Conservation (phyloP, 2,329 filamentous ascomycete species). For the Dactylellina sp. region DNA sequence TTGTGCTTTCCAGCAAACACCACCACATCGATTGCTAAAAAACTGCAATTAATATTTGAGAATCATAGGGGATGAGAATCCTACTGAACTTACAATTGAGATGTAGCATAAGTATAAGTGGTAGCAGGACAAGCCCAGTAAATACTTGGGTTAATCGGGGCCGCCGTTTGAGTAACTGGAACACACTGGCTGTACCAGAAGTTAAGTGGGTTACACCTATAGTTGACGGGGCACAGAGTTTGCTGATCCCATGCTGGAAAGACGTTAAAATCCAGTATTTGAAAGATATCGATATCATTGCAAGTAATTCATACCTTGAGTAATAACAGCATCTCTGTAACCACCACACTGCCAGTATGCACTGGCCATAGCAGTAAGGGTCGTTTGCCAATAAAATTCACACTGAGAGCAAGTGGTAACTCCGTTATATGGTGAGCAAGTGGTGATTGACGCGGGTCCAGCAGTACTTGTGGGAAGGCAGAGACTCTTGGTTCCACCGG, state of each 20-base stretch:
- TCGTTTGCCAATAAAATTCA: slow-evolving; percentile 55
- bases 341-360: slow-evolving; percentile 49
- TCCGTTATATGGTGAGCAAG: slow-evolving; percentile 45
- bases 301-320: slow-evolving; percentile 23
- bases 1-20: slow-evolving; percentile 48
- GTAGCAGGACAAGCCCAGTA: slow-evolving; percentile 44
- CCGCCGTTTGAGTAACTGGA: slow-evolving; percentile 32
- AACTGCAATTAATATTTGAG: background rate
- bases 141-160: slow-evolving; percentile 27
- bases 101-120: slow-evolving; percentile 42
- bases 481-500: slow-evolving; percentile 18
- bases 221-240: slow-evolving; percentile 52
- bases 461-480: slow-evolving; percentile 38
- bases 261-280: background rate
- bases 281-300: background rate
- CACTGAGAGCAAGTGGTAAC: slow-evolving; percentile 33
- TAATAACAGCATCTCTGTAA: slow-evolving; percentile 28
- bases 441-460: slow-evolving; percentile 30
- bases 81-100: slow-evolving; percentile 31
- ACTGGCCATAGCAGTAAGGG: slow-evolving; percentile 38
- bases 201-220: slow-evolving; percentile 49
- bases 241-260: slow-evolving; percentile 40
- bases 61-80: background rate
- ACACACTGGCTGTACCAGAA: slow-evolving; percentile 55
- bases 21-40: slow-evolving; percentile 46